Base-by-base conservation (phyloP, 177 flowering plant genomes). In the Tripterygium wilfordii region DNA sequence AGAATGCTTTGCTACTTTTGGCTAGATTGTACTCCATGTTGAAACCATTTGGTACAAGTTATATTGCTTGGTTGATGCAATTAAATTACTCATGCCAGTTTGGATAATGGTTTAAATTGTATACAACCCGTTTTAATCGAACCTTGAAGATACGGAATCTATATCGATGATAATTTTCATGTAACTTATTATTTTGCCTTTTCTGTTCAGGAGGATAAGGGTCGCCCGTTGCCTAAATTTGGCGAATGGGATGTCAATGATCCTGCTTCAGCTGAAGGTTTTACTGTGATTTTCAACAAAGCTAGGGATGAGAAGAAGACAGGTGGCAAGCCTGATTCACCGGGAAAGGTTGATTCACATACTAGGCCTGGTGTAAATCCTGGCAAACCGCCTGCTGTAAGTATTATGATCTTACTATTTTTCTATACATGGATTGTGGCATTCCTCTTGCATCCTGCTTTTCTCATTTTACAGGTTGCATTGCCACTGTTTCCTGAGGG, bases 171-270 rank as follows among this genome's bases (percentile, higher is more conserved):
- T 27, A 14, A 22, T 33, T 23, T 26, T 27, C 19, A 39, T 17
- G 36, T 0, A 10, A 45, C 32, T n/a, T n/a, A n/a, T n/a, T n/a
- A n/a, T n/a, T n/a, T 40, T 35, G 18, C 17, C 18, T 45, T 23
- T 36, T 12, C 28, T 22, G 42, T 27, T 42, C 27, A 30, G 17
- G 51, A 70, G 68, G 75, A 70, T 17, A 56, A 63, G 31, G 71
- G 71, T 53, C 68, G 51, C 3, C 75, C 75, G 12, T 36, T 70
- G 60, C 75, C 75, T 26, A 66, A 70, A 48, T 70, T 70, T 42
- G 71, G 75, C 45, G 72, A 67, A 48, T 71, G 76, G 76, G 76
- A 71, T 55, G 72, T 71, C 28, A 71, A 71, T 51, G 76, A 71
- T 64, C 76, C 76, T 16, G 63, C 76, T n/a, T 71, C 76, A 36